Base-by-base conservation (phyloP, 176 grass and related monocot species). In the Musa beccarii region DNA sequence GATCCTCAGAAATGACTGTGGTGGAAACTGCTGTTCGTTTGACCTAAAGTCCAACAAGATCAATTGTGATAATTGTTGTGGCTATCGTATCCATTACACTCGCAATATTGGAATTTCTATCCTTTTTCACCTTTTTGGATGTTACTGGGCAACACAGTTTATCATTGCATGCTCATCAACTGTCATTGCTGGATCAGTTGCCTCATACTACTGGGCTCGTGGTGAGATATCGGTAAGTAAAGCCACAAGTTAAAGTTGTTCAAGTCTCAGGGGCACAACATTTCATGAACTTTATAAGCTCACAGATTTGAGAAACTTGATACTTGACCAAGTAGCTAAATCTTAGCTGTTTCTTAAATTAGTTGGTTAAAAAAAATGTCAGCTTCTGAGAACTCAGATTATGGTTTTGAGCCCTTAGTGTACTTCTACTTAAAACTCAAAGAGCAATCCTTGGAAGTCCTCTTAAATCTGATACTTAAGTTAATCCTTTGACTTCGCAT, bases 121-220 rank as follows among this genome's bases (percentile, higher is more conserved):
- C 55, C 83, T 99, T 21, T 99, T 99, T 73, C 95, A 99, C 83
- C 82, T 99, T 25, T 87, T 99, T 73, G 95, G 95, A 20, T 93
- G 86, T 64, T 99, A 94, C 53, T 99, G 95, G 95, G 90, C 90
- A 1, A 99, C 95, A 26, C 90, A 99, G 23, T 99, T 99, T 79
- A 84, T 99, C 43, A 80, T 99, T 52, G 95, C 90, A 2, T 92
- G 87, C 76, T 99, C 90, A 65, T 89, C 90, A 51, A 99, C 95
- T 49, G 83, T 94, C 52, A 82, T 99, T 73, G 88, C 95, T 11
- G 95, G 95, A 79, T 94, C 95, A 15, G 95, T 99, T 70, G 95
- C 90, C 78, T 94, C 90, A 0, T 99, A 99, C 83, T 99, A 94
- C 73, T 99, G 95, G 95, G 85, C 90, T 0, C 83, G 73, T 78